Evolutionary conservation across 257 asterid species (phyloP), one percentile per base, ranked within the genome.

Genomic region (Solanum piurae): DNA sequence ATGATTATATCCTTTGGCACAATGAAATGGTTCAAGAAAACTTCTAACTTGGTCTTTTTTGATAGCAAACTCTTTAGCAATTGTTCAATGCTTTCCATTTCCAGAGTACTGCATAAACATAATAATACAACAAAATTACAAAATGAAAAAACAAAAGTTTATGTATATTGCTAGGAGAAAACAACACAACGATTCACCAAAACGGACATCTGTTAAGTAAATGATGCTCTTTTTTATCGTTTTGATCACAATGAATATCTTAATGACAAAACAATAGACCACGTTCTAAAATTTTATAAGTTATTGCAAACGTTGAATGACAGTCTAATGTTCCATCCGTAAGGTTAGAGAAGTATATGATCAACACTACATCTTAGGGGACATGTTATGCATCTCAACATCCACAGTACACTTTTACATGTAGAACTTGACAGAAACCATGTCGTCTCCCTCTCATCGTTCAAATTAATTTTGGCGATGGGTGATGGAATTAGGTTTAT

Each of bases 51-150:
- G 21, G 90, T 87, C 52, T 38, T 31, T 36, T 25, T 83, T 12
- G 86, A 71, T 64, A 34, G 77, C 85, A 90, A 79, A 14, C 73
- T 87, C 86, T 62, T 76, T 84, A 89, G 38, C 72, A 88, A 10
- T 44, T 58, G 84, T 20, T 46, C 89, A 71, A 91, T 33, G 16
- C 34, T 58, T 74, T 11, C 58, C n/a, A 27, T 12, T 84, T 76
- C n/a, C 8, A 42, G 38, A n/a, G 25, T 44, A 3, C 84, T 79
- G 84, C 64, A 79, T 25, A 79, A 75, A 29, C 13, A 77, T 77
- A 76, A 34, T 20, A 34, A 5, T 18, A 34, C 27, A 73, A 20
- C 44, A 73, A 73, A 40, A 7, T 34, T 3, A 13, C 40, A 71
- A 13, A 12, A 0, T 27, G 37, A 27, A 27, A 5, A 25, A 4